These are phyloP conservation scores for Nannochloris sp. DNA, from an alignment of 139 green algal species.

Conservation along the genomic window DNA sequence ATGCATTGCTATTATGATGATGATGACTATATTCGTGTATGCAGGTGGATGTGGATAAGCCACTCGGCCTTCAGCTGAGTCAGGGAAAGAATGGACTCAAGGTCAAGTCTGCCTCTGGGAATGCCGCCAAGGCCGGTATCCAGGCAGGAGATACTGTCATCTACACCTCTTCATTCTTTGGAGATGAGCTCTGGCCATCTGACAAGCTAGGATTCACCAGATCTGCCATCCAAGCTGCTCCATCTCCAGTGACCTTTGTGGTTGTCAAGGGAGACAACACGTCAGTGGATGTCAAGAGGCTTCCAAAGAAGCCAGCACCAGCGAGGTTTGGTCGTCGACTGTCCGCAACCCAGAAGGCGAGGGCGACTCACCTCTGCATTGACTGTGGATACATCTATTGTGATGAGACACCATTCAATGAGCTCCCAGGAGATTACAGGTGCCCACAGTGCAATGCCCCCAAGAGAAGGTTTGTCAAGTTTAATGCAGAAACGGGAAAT, in stretches of 20 bases:
- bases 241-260: conserved; percentile 63
- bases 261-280: conserved; percentile 80
- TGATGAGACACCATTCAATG: conserved; percentile 44
- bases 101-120: conserved; percentile 69
- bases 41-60: conserved; percentile 88
- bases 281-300: conserved; percentile 73
- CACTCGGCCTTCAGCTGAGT: conserved; percentile 63
- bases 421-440: conserved; percentile 41
- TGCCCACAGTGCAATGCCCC: conserved; percentile 90
- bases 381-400: conserved; percentile 66
- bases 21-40: background rate
- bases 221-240: conserved; percentile 41
- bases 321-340: conserved; percentile 86
- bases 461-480: conserved; percentile 85
- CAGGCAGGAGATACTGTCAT: conserved; percentile 55
- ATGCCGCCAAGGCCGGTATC: conserved; percentile 86
- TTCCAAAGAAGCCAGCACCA: conserved; percentile 85
- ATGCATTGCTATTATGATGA: background rate
- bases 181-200: conserved; percentile 93
- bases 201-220: conserved; percentile 65
- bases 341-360: conserved; percentile 66
- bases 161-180: conserved; percentile 90
- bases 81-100: conserved; percentile 58
- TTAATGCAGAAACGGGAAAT: conserved; percentile 66
- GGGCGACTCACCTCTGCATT: conserved; percentile 92